Base-by-base conservation (phyloP, 768 basidiomycete species). In the Collybia mongolica region DNA sequence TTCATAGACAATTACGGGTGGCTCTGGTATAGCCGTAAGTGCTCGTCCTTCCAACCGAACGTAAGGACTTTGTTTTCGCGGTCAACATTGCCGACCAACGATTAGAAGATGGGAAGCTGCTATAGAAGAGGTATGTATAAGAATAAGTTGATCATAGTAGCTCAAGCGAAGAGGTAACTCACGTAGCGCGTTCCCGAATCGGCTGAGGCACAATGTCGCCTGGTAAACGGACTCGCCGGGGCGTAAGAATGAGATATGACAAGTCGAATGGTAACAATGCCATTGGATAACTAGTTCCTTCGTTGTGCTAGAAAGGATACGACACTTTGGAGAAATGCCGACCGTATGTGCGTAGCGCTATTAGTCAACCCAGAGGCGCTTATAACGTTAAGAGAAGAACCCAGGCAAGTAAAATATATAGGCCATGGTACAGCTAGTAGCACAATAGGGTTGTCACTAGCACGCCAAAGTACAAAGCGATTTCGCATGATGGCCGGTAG, bases 211-310 rank as follows among this genome's bases (percentile, higher is more conserved):
- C 46, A 44, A 39, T 14, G 20, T 58, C 74, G 24, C 74, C 73
- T 11, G 80, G 81, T 45, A 83, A 67, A 54, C 74, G 77, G 48
- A 83, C 73, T 48, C 71, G 72, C 54, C 68, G 70, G 38, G 81
- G 80, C 19, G 79, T 77, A 59, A 79, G 71, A 63, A 81, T 66
- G 55, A 83, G 69, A 61, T 81, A 71, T 36, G 80, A 79, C 15
- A 81, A 53, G 52, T 72, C 75, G 70, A 80, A 70, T n/a, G 71
- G 71, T 24, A 72, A 43, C 48, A 67, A 61, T 45, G 57, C 54
- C 54, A 56, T 61, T 18, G 44, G 14, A 32, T 14, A n/a, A n/a
- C n/a, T n/a, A 32, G 14, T 32, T 32, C 11, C 32, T 32, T 32
- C 11, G 11, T 12, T 9, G 11, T 6, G 14, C 9, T 6, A 14